Percentiles rank a stretch among this genome's conserved stretches.
These are phyloP conservation scores for Fusarium sp. DNA, from an alignment of 2,329 filamentous ascomycete species.

Conservation along the genomic window DNA sequence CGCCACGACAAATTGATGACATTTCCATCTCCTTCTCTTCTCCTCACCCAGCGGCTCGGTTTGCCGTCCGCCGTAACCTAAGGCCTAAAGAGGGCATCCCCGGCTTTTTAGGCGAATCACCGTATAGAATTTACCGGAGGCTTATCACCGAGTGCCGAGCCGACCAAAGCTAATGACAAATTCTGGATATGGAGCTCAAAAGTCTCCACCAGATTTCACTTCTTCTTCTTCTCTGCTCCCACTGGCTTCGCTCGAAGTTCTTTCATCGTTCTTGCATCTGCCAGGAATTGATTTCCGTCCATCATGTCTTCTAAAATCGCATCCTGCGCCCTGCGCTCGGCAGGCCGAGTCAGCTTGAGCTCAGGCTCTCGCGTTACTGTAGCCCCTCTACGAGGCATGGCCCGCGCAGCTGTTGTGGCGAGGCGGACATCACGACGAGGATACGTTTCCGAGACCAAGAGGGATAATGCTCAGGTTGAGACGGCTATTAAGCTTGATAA, in stretches of 20 bases:
- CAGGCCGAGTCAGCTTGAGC: conserved; percentile 68
- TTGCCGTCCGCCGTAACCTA: conserved; percentile 18
- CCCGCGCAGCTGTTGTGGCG: conserved; percentile 47
- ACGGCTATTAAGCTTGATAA: conserved; percentile 88
- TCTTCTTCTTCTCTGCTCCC: conserved; percentile 28
- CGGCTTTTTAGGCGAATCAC: conserved; percentile 48
- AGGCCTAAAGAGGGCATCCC: conserved; percentile 27
- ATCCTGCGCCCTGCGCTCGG: conserved; percentile 79
- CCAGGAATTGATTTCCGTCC: conserved; percentile 33
- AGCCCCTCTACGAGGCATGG: conserved; percentile 46
- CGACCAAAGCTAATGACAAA: conserved; percentile 53
- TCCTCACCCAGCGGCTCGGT: conserved; percentile 20
- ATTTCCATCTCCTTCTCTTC: conserved; percentile 6
- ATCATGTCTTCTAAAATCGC: conserved; percentile 73
- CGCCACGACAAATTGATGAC: conserved; percentile 28
- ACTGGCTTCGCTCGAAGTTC: conserved; percentile 35
- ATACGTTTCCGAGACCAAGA: conserved; percentile 88
- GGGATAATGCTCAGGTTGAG: conserved; percentile 84
- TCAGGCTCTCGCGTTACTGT: conserved; percentile 55
- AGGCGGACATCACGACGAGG: conserved; percentile 59
- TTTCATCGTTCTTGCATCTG: conserved; percentile 40
- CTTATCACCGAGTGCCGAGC: conserved; percentile 54
- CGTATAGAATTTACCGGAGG: conserved; percentile 30
- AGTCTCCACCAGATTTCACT: conserved; percentile 40
- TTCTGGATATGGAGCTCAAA: conserved; percentile 44